phyloP scores from a whole-genome alignment of 192 early-diverging fungal genomes.

The Backusella australiensis region DNA sequence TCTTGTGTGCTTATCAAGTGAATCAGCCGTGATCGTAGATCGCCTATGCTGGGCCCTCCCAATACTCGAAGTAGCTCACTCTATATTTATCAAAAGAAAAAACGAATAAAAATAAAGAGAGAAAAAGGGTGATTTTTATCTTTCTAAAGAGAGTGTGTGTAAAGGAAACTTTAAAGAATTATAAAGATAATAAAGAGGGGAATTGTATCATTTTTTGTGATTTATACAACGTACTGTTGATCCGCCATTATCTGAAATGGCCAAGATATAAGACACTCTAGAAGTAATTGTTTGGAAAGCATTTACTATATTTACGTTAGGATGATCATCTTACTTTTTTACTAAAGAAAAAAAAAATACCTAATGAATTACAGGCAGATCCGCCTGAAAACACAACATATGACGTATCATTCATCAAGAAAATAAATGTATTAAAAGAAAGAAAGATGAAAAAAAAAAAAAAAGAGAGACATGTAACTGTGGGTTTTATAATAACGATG shows the following conservation, averaged over 20 bases:
- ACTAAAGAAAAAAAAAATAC: constrained; percentile 24
- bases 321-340: background rate
- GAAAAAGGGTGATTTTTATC: background rate
- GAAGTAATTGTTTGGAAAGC: constrained; percentile 61
- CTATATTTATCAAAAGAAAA: constrained; percentile 10
- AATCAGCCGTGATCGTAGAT: constrained; percentile 61
- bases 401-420: constrained; percentile 22
- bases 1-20: constrained; percentile 54
- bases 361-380: constrained; percentile 65
- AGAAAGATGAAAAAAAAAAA: background rate
- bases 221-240: constrained; percentile 37
- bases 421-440: background rate
- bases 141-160: no score
- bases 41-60: constrained; percentile 74
- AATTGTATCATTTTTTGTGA: background rate
- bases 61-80: constrained; percentile 68
- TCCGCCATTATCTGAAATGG: constrained; percentile 71
- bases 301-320: constrained; percentile 19
- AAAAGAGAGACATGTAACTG: background rate
- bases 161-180: no score
- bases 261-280: constrained; percentile 64
- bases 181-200: no score
- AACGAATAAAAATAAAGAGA: constrained; percentile 46
- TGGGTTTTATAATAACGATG: background rate
- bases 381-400: constrained; percentile 71